phyloP scores from a whole-genome alignment of 2,329 filamentous ascomycete species.

The Arthrobotrys conoides region DNA sequence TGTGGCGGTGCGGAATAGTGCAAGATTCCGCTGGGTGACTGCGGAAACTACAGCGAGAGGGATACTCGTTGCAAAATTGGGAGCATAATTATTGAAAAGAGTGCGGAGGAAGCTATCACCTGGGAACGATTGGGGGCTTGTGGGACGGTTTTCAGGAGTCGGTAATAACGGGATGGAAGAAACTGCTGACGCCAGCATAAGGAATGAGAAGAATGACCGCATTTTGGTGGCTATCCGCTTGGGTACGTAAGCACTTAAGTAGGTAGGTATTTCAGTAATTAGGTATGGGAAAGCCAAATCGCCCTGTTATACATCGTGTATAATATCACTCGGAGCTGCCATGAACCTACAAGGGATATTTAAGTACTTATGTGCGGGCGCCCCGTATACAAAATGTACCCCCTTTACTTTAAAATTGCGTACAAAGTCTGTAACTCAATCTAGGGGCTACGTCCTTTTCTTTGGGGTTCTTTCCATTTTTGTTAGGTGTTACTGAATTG shows the following conservation, averaged over 20 bases:
- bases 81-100: background rate
- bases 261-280: background rate
- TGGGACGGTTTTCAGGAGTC: background rate
- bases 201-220: background rate
- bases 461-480: slow-evolving; percentile 5
- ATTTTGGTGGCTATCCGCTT: background rate
- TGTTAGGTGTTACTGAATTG: background rate
- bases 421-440: background rate
- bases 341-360: too few relatives aligned
- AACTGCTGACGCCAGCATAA: slow-evolving; percentile 6
- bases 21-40: slow-evolving; percentile 16
- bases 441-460: too few relatives aligned
- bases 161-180: background rate
- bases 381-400: background rate
- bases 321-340: background rate
- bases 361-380: background rate
- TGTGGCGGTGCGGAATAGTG: slow-evolving; percentile 30
- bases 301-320: background rate
- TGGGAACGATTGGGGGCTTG: background rate
- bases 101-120: slow-evolving; percentile 30
- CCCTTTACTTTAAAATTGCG: background rate
- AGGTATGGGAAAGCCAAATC: too few relatives aligned
- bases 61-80: slow-evolving; percentile 30
- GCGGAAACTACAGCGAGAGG: slow-evolving; percentile 4
- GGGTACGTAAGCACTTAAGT: too few relatives aligned